A percentile compares a stretch with the other conserved stretches of the same genome.
Conservation (phyloP, 202 grass and related monocot genomes). For the Elaeis oleifera region DNA sequence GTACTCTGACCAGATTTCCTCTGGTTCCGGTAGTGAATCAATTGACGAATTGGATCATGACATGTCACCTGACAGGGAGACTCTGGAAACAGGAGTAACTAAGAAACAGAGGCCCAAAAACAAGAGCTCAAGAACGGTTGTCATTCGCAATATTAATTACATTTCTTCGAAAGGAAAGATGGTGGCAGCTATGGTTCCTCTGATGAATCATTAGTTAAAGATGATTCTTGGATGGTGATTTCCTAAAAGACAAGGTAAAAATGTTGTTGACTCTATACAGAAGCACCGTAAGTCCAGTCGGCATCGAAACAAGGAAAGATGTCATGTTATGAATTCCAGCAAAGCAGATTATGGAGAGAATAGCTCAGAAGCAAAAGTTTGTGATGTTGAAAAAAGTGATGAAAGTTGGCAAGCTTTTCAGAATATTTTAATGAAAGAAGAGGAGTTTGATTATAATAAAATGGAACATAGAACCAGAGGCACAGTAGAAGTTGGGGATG, state of each 20-base stretch:
- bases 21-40: not conserved
- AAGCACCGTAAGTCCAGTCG: not conserved
- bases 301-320: not conserved
- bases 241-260: not conserved
- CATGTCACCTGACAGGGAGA: not conserved
- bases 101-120: not conserved
- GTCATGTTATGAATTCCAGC: not conserved
- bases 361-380: not conserved
- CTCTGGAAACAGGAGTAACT: not conserved
- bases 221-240: not conserved
- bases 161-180: conserved; percentile 1
- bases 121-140: not conserved
- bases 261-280: not conserved
- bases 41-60: not conserved
- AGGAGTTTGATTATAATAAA: not conserved
- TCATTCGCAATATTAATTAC: conserved; percentile 8
- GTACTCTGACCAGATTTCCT: not conserved
- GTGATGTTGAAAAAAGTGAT: not conserved
- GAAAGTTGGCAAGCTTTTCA: conserved; percentile 5
- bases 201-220: not conserved
- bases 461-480: not conserved
- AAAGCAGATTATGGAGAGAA: not conserved
- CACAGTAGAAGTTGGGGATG: not conserved
- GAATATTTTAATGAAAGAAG: conserved; percentile 4
- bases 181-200: not conserved